Conservation (phyloP, 73 alveolate species). For the Paramecium primaurelia region DNA sequence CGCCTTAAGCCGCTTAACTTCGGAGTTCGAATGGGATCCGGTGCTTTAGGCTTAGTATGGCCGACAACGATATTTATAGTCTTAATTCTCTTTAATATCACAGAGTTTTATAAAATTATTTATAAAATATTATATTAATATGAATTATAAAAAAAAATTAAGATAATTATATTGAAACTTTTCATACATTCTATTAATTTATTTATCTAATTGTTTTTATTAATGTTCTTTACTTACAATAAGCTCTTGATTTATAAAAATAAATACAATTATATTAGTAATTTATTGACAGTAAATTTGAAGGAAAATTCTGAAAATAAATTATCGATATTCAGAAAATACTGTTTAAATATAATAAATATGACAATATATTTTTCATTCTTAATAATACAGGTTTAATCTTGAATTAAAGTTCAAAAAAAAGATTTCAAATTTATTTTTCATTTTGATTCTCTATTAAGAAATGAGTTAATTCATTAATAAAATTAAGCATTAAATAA, state of each 20-base stretch:
- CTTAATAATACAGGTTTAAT: not conserved
- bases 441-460: not conserved
- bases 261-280: no score
- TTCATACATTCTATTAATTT: not conserved
- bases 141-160: no score
- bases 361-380: not conserved
- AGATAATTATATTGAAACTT: not conserved
- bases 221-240: no score
- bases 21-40: constrained; percentile 99
- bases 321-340: not conserved
- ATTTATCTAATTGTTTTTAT: no score
- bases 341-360: not conserved
- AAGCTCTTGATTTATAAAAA: no score
- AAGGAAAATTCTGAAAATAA: not conserved
- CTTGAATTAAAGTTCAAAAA: not conserved
- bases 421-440: no score
- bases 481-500: not conserved
- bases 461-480: not conserved
- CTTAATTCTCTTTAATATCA: not conserved
- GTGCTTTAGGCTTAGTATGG: constrained; percentile 99
- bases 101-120: not conserved
- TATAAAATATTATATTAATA: no score
- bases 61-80: constrained; percentile 80
- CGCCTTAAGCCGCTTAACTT: constrained; percentile 99
- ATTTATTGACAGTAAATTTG: not conserved